These are phyloP conservation scores for Teratosphaeria gauchensis DNA, from an alignment of 2,329 filamentous ascomycete species.

Conservation along the genomic window DNA sequence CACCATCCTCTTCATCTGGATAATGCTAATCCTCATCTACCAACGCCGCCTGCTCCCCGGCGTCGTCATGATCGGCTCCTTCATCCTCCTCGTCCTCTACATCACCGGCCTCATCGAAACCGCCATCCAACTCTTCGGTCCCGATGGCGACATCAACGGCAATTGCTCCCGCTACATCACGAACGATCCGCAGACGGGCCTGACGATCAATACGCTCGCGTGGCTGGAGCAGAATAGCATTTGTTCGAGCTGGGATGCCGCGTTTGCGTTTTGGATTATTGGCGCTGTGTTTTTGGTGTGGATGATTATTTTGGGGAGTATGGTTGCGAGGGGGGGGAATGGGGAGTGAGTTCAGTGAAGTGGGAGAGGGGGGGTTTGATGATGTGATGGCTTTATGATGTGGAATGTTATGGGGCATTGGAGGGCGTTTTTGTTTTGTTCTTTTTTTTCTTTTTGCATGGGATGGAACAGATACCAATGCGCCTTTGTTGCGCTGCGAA, in stretches of 20 bases:
- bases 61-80: constrained; percentile 49
- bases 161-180: constrained; percentile 52
- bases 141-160: constrained; percentile 45
- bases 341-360: constrained; percentile 9
- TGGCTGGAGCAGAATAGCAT: constrained; percentile 55
- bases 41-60: constrained; percentile 49
- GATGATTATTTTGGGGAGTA: constrained; percentile 51
- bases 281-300: constrained; percentile 55
- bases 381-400: neutral
- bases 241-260: constrained; percentile 54
- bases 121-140: constrained; percentile 51
- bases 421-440: too few relatives aligned
- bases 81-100: constrained; percentile 53
- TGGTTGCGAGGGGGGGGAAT: constrained; percentile 21
- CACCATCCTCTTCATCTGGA: constrained; percentile 48
- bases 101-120: constrained; percentile 55
- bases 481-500: neutral
- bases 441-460: too few relatives aligned
- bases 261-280: constrained; percentile 55
- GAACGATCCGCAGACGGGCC: constrained; percentile 35
- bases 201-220: constrained; percentile 47
- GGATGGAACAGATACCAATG: neutral
- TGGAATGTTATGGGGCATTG: neutral
- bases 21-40: constrained; percentile 47
- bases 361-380: neutral